Conservation (phyloP, 306 rosid genomes). For the Cucurbita moschata region DNA sequence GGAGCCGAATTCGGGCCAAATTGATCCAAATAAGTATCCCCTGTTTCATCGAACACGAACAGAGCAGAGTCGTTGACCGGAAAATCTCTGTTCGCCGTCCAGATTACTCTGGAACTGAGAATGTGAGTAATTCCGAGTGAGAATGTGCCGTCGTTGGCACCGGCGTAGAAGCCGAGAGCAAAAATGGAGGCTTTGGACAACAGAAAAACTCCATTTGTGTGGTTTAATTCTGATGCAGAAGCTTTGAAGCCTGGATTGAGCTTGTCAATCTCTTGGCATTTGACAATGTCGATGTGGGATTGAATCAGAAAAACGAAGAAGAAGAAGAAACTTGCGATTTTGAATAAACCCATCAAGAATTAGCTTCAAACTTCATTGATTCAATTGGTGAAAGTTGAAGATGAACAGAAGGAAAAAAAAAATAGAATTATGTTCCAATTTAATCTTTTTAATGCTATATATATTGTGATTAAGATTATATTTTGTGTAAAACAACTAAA, state of each 20-base stretch:
- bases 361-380: background rate
- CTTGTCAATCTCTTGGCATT: conserved; percentile 3
- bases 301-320: background rate
- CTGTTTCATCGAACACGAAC: conserved; percentile 26
- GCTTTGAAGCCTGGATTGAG: conserved; percentile 22
- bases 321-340: background rate
- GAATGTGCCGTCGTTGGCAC: conserved; percentile 7
- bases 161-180: conserved; percentile 17
- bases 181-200: conserved; percentile 15
- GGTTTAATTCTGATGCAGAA: conserved; percentile 11
- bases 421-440: background rate
- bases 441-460: background rate
- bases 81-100: conserved; percentile 36
- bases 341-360: background rate
- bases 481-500: no score
- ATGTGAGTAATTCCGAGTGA: conserved; percentile 16
- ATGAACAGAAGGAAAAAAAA: background rate
- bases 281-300: background rate
- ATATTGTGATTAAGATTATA: no score
- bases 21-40: conserved; percentile 16
- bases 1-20: background rate
- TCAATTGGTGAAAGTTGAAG: background rate
- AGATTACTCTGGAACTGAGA: conserved; percentile 17
- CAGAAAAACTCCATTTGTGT: conserved; percentile 13
- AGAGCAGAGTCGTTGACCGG: conserved; percentile 15